Percentiles rank a stretch among this genome's conserved stretches.
These are phyloP conservation scores for Fagopyrum homotropicum DNA, from an alignment of 148 eudicot genomes.

Conservation along the genomic window DNA sequence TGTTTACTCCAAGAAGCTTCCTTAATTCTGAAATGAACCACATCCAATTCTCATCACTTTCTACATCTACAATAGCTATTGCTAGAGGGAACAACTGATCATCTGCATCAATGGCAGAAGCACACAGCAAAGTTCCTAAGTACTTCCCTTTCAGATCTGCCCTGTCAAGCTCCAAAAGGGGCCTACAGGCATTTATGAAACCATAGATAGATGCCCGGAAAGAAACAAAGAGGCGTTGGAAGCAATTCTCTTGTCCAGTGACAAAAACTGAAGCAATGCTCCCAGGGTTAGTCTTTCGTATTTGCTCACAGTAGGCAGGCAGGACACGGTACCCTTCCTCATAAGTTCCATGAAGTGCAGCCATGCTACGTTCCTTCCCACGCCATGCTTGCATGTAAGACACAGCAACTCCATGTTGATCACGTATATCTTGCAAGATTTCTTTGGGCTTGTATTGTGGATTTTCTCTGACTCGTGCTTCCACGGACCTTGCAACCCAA, in stretches of 20 bases:
- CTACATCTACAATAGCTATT: conserved; percentile 75
- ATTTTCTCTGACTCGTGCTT: conserved; percentile 67
- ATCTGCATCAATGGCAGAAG: conserved; percentile 88
- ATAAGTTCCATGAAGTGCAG: conserved; percentile 90
- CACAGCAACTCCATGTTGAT: conserved; percentile 96
- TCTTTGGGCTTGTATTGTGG: conserved; percentile 96
- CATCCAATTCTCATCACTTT: conserved; percentile 95
- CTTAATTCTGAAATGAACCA: conserved; percentile 97
- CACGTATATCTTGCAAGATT: conserved; percentile 87
- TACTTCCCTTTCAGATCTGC: conserved; percentile 87
- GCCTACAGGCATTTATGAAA: conserved; percentile 87
- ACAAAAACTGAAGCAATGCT: conserved; percentile 80
- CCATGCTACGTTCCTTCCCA: conserved; percentile 98
- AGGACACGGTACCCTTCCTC: conserved; percentile 92
- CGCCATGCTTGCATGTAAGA: conserved; percentile 99
- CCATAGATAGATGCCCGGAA: conserved; percentile 86
- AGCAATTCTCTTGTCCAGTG: conserved; percentile 74
- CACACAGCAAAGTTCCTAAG: conserved; percentile 75
- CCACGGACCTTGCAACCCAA: conserved; percentile 98
- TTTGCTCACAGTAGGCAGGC: conserved; percentile 90
- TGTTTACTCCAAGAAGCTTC: conserved; percentile 85
- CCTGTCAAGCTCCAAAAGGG: conserved; percentile 80
- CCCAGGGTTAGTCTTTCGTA: conserved; percentile 78
- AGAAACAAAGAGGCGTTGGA: conserved; percentile 81
- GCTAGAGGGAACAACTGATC: conserved; percentile 85